Evolutionary conservation across 192 early-diverging fungal genomes (phyloP), one percentile per base, ranked within the genome.

Genomic region (Mortierella antarctica): DNA sequence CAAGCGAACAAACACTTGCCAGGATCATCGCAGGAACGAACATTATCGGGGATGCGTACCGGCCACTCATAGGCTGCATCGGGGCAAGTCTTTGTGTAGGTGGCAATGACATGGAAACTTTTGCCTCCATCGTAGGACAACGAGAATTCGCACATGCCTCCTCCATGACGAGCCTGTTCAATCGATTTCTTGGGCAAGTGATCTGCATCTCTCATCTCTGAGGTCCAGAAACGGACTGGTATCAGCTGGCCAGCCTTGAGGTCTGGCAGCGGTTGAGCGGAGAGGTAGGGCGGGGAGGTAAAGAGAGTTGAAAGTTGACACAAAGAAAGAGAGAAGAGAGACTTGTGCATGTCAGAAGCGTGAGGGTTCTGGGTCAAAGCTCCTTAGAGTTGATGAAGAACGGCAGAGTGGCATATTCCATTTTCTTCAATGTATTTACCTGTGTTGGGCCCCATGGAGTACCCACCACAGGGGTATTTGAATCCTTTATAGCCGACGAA

Each of bases 131-230:
- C 88, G 46, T 88, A 87, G 2, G 87, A 89, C 20, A 94, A 60
- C 2, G 91, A 78, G 68, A 94, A 92, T 72, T 92, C 88, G 61
- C 91, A 92, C 71, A 92, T 85, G 12, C 92, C 92, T 39, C 91
- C 91, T 41, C 83, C 86, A 78, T 91, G 91, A 9, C 86, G 83
- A 6, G 88, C 88, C 11, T 87, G 83, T 46, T 74, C 70, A 13
- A 82, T 73, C 0, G 63, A 48, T 18, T 79, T 72, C 21, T 71
- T 65, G 4, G 67, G 67, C n/a, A 72, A 13, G 15, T 52, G 46
- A 1, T 54, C 50, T 23, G 23, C 15, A 7, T 80, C 51, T 6
- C 9, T 60, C 13, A 79, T 23, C 3, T 20, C 57, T 9, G 70
- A 45, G 4, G 77, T 75, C 69, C 73, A 80, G 54, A 91, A 90